Conservation (phyloP, 1,284 basidiomycete species). For the Moesziomyces sp. region DNA sequence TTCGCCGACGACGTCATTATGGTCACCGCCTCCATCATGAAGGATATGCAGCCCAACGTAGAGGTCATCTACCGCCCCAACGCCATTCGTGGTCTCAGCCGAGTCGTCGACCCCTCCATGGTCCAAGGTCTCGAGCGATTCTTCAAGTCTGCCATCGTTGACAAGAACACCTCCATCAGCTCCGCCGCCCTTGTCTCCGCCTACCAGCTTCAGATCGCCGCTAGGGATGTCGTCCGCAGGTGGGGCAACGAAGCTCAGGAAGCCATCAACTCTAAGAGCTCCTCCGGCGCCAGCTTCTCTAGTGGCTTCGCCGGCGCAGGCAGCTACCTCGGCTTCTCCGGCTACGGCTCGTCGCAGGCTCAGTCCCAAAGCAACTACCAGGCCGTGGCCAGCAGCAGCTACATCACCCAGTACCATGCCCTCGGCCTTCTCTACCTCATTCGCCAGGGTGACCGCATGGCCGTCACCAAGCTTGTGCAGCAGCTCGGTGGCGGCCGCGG, state of each 20-base stretch:
- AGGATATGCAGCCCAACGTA: slow-evolving; percentile 99
- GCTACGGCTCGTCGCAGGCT: slow-evolving; percentile 46
- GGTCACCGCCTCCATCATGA: slow-evolving; percentile 99
- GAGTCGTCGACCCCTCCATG: slow-evolving; percentile 97
- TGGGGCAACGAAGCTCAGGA: slow-evolving; percentile 99
- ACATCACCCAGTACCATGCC: slow-evolving; percentile 97
- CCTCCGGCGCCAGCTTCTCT: slow-evolving; percentile 34
- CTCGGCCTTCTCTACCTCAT: slow-evolving; percentile 93
- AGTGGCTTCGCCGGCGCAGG: slow-evolving; percentile 70
- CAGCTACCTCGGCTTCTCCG: slow-evolving; percentile 66
- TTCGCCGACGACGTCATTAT: slow-evolving; percentile 98
- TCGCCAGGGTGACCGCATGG: slow-evolving; percentile 97
- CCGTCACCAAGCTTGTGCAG: slow-evolving; percentile 98
- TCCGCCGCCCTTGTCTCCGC: slow-evolving; percentile 96
- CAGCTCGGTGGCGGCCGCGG: slow-evolving; percentile 71
- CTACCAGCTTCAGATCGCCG: slow-evolving; percentile 93
- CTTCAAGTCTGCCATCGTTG: slow-evolving; percentile 99
- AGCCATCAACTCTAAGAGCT: slow-evolving; percentile 76
- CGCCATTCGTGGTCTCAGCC: slow-evolving; percentile 92
- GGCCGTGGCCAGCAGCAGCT: slow-evolving; percentile 74
- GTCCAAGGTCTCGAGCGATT: slow-evolving; percentile 98
- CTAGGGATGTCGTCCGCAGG: slow-evolving; percentile 84
- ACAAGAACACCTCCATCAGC: slow-evolving; percentile 93
- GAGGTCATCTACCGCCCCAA: slow-evolving; percentile 99
- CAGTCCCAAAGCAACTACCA: slow-evolving; percentile 77